A percentile compares a stretch with the other conserved stretches of the same genome.
These are phyloP conservation scores for Claviceps pazoutovae DNA, from an alignment of 2,329 filamentous ascomycete genomes.

Conservation along the genomic window DNA sequence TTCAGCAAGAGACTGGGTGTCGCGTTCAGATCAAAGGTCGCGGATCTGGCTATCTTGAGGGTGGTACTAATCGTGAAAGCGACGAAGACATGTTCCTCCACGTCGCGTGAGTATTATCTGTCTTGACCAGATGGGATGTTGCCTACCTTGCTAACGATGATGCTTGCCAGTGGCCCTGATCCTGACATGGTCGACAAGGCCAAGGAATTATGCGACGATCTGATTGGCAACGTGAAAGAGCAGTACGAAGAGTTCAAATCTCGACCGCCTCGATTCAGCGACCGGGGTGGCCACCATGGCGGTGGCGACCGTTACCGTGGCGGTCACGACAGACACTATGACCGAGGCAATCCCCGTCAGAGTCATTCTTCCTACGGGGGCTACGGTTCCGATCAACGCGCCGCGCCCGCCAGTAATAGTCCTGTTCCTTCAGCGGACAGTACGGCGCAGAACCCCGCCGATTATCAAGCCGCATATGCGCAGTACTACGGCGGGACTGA, in stretches of 20 bases:
- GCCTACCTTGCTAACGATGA: conserved; percentile 1
- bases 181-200: conserved; percentile 72
- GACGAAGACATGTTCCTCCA: conserved; percentile 96
- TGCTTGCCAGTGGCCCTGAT: conserved; percentile 60
- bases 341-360: conserved; percentile 16
- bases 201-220: conserved; percentile 76
- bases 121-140: background rate
- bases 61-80: conserved; percentile 74
- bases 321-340: conserved; percentile 16
- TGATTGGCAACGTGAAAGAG: conserved; percentile 73
- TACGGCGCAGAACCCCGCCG: conserved; percentile 21
- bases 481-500: conserved; percentile 66
- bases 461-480: conserved; percentile 72
- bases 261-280: conserved; percentile 55
- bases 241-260: conserved; percentile 88
- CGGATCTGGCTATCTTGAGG: conserved; percentile 87
- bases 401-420: conserved; percentile 24
- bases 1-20: conserved; percentile 88
- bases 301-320: conserved; percentile 18
- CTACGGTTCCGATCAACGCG: conserved; percentile 15
- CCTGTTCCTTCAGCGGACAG: conserved; percentile 18
- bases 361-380: conserved; percentile 17
- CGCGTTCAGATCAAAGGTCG: conserved; percentile 97
- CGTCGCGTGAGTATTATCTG: conserved; percentile 55
- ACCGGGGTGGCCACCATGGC: conserved; percentile 21